Evolutionary conservation across 2,329 filamentous ascomycete genomes (phyloP).

Genomic region (Trichoderma sp.): DNA sequence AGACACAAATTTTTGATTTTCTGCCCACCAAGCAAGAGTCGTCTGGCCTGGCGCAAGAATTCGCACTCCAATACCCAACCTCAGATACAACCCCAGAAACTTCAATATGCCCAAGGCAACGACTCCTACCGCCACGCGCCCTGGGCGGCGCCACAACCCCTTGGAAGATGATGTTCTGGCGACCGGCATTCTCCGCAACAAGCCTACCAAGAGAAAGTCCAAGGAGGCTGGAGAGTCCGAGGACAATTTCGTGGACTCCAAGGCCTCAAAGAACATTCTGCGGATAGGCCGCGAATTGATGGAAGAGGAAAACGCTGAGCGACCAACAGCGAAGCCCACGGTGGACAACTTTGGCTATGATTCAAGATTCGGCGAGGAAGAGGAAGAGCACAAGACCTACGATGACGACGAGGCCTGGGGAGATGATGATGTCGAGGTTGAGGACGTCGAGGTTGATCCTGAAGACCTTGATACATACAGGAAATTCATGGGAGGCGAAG

Average conservation of each 20-base stretch:
- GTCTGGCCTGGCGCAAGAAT: slow-evolving; percentile 5
- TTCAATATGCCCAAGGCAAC: slow-evolving; percentile 77
- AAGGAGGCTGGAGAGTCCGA: slow-evolving; percentile 65
- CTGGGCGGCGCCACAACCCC: slow-evolving; percentile 79
- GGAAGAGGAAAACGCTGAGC: slow-evolving; percentile 68
- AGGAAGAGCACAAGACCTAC: slow-evolving; percentile 48
- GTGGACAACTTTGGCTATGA: slow-evolving; percentile 75
- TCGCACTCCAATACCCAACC: not conserved
- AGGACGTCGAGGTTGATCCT: slow-evolving; percentile 82
- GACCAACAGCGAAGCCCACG: slow-evolving; percentile 47
- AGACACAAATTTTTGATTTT: slow-evolving; percentile 45
- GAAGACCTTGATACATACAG: slow-evolving; percentile 89
- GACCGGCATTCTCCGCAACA: slow-evolving; percentile 70
- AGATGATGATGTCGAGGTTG: slow-evolving; percentile 73
- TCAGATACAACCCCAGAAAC: not conserved
- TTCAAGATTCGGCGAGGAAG: slow-evolving; percentile 66
- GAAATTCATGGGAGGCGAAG: slow-evolving; percentile 78
- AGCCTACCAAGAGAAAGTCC: slow-evolving; percentile 71
- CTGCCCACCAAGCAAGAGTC: slow-evolving; percentile 34
- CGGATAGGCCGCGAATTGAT: slow-evolving; percentile 86
- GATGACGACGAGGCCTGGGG: slow-evolving; percentile 72
- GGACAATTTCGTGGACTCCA: slow-evolving; percentile 80
- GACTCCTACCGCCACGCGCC: slow-evolving; percentile 59
- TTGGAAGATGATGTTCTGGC: slow-evolving; percentile 85
- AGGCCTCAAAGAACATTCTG: slow-evolving; percentile 85